phyloP scores from a whole-genome alignment of 768 basidiomycete species.

The Leccinum variicolor region DNA sequence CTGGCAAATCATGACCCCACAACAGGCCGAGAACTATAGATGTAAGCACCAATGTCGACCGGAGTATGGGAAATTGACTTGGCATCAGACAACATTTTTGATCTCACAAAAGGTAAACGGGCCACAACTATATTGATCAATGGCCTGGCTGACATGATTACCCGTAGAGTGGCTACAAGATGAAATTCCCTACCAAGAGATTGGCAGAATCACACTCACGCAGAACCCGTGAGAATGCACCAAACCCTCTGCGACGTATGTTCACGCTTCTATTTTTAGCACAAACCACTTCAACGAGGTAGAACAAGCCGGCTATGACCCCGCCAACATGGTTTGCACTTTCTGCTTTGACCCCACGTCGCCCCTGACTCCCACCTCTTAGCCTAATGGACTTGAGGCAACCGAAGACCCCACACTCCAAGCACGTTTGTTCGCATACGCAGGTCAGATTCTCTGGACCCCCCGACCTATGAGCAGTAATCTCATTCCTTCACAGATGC shows the following conservation, averaged over 20 bases:
- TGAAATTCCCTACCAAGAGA: slow-evolving; percentile 34
- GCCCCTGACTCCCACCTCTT: neutral
- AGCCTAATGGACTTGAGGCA: slow-evolving; percentile 40
- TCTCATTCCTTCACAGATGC: slow-evolving; percentile 25
- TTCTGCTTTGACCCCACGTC: neutral
- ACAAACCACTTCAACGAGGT: slow-evolving; percentile 36
- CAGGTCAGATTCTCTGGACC: slow-evolving; percentile 29
- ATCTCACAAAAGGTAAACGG: slow-evolving; percentile 42
- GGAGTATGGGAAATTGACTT: neutral
- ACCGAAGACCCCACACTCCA: slow-evolving; percentile 58
- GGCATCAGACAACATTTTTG: slow-evolving; percentile 44
- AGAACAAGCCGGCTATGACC: slow-evolving; percentile 46
- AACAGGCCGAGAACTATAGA: slow-evolving; percentile 49
- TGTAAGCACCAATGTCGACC: slow-evolving; percentile 15
- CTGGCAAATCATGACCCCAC: slow-evolving; percentile 50
- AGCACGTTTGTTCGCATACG: slow-evolving; percentile 55
- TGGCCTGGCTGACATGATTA: neutral
- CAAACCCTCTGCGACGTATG: neutral
- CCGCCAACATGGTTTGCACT: slow-evolving; percentile 42
- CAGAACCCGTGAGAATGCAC: slow-evolving; percentile 33
- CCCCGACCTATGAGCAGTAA: neutral
- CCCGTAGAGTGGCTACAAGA: slow-evolving; percentile 35
- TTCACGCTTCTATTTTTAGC: neutral
- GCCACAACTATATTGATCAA: neutral
- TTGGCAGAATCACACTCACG: slow-evolving; percentile 36